Conservation (phyloP, 805 yeast species). For the Sugiyamaella valdiviana region DNA sequence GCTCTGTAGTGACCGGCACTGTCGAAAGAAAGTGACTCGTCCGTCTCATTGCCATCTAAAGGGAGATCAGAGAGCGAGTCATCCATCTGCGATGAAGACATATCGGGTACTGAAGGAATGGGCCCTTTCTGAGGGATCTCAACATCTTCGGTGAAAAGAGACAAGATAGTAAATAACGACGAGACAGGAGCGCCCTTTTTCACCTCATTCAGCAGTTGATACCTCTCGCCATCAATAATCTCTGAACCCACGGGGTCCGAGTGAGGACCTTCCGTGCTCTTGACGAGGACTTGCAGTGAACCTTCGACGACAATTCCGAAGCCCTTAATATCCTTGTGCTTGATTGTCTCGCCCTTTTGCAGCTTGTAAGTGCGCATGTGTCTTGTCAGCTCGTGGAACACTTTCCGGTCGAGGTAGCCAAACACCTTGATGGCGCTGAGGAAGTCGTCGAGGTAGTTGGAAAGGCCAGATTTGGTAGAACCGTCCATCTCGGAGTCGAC, state of each 20-base stretch:
- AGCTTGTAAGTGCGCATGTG: constrained; percentile 85
- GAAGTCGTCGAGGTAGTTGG: constrained; percentile 81
- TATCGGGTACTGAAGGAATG: constrained; percentile 9
- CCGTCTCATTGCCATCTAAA: constrained; percentile 7
- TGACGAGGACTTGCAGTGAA: constrained; percentile 67
- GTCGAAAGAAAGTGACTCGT: constrained; percentile 1
- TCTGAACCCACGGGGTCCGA: not conserved
- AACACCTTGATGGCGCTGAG: constrained; percentile 86
- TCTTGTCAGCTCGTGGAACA: constrained; percentile 86
- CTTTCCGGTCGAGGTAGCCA: constrained; percentile 85
- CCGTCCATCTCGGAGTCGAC: constrained; percentile 32
- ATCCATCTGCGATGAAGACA: constrained; percentile 4
- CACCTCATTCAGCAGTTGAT: constrained; percentile 72
- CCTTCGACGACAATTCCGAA: constrained; percentile 94
- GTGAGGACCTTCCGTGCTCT: constrained; percentile 30
- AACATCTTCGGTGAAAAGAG: constrained; percentile 55
- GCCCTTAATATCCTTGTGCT: constrained; percentile 69
- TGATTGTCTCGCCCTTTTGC: constrained; percentile 67
- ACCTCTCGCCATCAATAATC: constrained; percentile 46
- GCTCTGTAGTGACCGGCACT: no score
- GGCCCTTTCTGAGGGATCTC: constrained; percentile 20
- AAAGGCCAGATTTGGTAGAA: constrained; percentile 39
- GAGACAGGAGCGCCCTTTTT: constrained; percentile 81
- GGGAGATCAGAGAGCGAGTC: not conserved
- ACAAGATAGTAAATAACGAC: constrained; percentile 71